Base-by-base conservation (phyloP, 2,329 filamentous ascomycete genomes). In the Trematosphaeria pertusa region DNA sequence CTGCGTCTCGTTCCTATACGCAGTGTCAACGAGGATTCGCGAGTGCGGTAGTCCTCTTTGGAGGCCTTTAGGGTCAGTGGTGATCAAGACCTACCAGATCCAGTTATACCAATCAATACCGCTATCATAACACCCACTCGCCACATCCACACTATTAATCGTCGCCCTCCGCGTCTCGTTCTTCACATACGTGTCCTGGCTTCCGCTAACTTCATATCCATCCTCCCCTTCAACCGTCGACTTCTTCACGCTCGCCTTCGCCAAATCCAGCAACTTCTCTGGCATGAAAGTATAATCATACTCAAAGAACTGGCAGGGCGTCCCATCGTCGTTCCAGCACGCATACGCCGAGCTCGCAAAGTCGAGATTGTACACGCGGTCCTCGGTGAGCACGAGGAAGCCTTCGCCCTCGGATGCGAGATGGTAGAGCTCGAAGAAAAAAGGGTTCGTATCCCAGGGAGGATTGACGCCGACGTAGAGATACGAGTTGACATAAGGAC, bases 391-490 rank as follows among this genome's bases (percentile, higher is more conserved):
- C 12, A 10, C n/a, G 20, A 37, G 14, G 15, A 11, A 12, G 11
- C 19, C 21, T 7, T 19, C 21, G 11, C 4, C 10, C 12, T 42
- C 44, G 10, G 37, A 24, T 8, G 37, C 19, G 10, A 42, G 17
- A 24, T 47, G 44, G 20, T 47, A 47, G 5, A 42, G 44, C 20
- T 47, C 37, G 31, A 47, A 47, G 31, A 47, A 47, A 30, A 47
- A 43, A 7, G 44, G 44, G 21, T 47, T 47, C 3, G 18, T n/a
- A 30, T 47, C 44, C 44, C 44, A 47, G 8, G 44, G 37, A 20
- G 37, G 44, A 42, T 47, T 47, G 5, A 43, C 19, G 1, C 44
- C 44, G 14, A 47, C 38, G 24, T 28, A 28, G 12, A 28, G 24
- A 12, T 28, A 28, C 8, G 24, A 28, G 24, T 12, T 7, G 24